A percentile compares a stretch with the other conserved stretches of the same genome.
Evolutionary conservation across 768 basidiomycete genomes (phyloP).

Genomic region (Cystobasidium ongulense): DNA sequence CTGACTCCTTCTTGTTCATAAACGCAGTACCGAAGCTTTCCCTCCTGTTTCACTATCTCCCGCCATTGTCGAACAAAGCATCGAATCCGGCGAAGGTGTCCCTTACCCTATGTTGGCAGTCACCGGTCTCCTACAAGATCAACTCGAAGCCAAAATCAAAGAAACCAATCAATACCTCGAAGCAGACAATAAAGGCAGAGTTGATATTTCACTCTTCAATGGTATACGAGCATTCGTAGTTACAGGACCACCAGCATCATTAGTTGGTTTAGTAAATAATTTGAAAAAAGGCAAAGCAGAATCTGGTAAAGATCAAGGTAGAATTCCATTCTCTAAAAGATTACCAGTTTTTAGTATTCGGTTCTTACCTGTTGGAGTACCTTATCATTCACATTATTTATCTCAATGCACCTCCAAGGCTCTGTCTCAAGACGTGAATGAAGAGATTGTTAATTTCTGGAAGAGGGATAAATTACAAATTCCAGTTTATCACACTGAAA

Average conservation of each 20-base stretch:
- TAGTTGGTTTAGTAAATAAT: conserved; percentile 89
- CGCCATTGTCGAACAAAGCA: conserved; percentile 69
- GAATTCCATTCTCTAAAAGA: conserved; percentile 83
- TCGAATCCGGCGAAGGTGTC: conserved; percentile 85
- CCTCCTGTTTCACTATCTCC: conserved; percentile 85
- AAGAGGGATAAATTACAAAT: conserved; percentile 59
- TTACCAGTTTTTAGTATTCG: conserved; percentile 86
- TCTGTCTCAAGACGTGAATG: conserved; percentile 68
- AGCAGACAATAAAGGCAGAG: conserved; percentile 49
- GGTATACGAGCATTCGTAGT: conserved; percentile 84
- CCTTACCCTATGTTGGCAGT: conserved; percentile 92
- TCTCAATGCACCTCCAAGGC: conserved; percentile 65
- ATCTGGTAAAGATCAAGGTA: conserved; percentile 81
- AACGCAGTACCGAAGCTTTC: conserved; percentile 55
- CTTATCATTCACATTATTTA: conserved; percentile 88
- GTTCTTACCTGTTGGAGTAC: conserved; percentile 90
- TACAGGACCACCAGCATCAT: conserved; percentile 77
- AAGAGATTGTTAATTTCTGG: conserved; percentile 45
- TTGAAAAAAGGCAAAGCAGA: conserved; percentile 83
- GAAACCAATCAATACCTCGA: conserved; percentile 83
- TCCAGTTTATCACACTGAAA: conserved; percentile 84
- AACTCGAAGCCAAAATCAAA: conserved; percentile 69
- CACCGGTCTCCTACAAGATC: conserved; percentile 61
- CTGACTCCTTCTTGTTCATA: neutral
- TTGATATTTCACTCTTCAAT: conserved; percentile 84